phyloP scores from a whole-genome alignment of 352 stramenopile genomes.

The Phytopythium cucurbitacearum region DNA sequence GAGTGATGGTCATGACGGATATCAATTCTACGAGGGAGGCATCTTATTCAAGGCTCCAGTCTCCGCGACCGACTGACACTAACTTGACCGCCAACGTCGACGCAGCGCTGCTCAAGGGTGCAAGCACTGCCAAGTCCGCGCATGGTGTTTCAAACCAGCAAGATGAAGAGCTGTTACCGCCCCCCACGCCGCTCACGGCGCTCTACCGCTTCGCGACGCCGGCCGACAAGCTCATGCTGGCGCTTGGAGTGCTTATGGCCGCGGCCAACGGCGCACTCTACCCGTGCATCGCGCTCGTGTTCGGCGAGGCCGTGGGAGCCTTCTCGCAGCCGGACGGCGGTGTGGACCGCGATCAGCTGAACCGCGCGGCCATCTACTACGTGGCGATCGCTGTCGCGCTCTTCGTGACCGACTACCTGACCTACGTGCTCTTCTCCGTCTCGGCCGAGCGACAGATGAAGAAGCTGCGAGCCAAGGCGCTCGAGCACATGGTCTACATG shows the following conservation, averaged over 20 bases:
- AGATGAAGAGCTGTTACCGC: too few species aligned
- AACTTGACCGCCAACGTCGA: too few species aligned
- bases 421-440: constrained; percentile 20
- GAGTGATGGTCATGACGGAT: too few species aligned
- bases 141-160: too few species aligned
- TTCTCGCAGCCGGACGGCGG: constrained; percentile 22
- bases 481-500: constrained; percentile 32
- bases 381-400: constrained; percentile 20
- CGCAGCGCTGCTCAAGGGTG: too few species aligned
- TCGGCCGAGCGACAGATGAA: constrained; percentile 36
- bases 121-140: too few species aligned
- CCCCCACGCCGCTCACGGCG: constrained; percentile 7
- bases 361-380: constrained; percentile 21
- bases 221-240: constrained; percentile 13
- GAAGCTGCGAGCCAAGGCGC: constrained; percentile 13
- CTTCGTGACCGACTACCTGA: constrained; percentile 24
- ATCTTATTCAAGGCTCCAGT: too few species aligned
- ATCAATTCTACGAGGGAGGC: too few species aligned
- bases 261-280: constrained; percentile 21
- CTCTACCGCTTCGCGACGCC: constrained; percentile 27
- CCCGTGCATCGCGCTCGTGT: constrained; percentile 8
- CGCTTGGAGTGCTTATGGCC: constrained; percentile 12
- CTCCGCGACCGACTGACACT: too few species aligned
- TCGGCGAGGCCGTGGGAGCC: constrained; percentile 33
- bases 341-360: constrained; percentile 16